A percentile compares a stretch with the other conserved stretches of the same genome.
Evolutionary conservation across 306 rosid genomes (phyloP).

Genomic region (Arachis hypogaea): DNA sequence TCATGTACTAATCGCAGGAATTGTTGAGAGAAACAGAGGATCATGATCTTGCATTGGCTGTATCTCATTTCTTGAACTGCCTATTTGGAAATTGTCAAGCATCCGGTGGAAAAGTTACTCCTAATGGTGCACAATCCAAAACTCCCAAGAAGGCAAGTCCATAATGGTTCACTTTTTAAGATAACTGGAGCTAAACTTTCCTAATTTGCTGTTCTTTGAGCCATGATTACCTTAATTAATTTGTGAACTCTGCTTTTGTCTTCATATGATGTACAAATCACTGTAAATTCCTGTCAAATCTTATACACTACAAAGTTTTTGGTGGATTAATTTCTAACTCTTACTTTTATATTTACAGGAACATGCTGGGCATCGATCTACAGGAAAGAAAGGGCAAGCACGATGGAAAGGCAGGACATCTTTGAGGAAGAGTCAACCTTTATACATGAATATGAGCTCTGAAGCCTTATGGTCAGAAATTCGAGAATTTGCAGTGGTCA

Average conservation of each 20-base stretch:
- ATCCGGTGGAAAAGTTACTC: slow-evolving; percentile 53
- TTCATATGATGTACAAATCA: not conserved
- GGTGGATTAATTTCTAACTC: slow-evolving; percentile 1
- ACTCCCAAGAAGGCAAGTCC: slow-evolving; percentile 63
- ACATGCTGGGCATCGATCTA: slow-evolving; percentile 62
- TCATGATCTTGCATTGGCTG: slow-evolving; percentile 82
- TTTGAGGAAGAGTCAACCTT: slow-evolving; percentile 62
- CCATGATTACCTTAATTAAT: slow-evolving; percentile 3
- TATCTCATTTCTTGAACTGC: slow-evolving; percentile 90
- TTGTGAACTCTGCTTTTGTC: slow-evolving; percentile 25
- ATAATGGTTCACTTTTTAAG: slow-evolving; percentile 26
- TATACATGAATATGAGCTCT: slow-evolving; percentile 70
- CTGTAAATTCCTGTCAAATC: slow-evolving; percentile 27
- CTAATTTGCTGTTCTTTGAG: slow-evolving; percentile 9
- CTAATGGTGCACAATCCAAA: slow-evolving; percentile 54
- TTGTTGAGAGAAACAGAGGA: slow-evolving; percentile 87
- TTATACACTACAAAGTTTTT: not conserved
- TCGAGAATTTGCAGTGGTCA: slow-evolving; percentile 75
- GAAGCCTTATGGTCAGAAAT: slow-evolving; percentile 85
- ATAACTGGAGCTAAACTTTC: slow-evolving; percentile 12
- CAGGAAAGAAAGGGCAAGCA: slow-evolving; percentile 77
- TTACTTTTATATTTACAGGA: slow-evolving; percentile 59
- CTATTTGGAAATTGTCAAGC: slow-evolving; percentile 83
- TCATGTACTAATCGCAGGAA: slow-evolving; percentile 58
- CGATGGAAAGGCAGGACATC: slow-evolving; percentile 77